Evolutionary conservation across 495 filamentous ascomycete genomes (phyloP), one percentile per base, ranked within the genome.

Genomic region (Hypoxylon crocopeplum): DNA sequence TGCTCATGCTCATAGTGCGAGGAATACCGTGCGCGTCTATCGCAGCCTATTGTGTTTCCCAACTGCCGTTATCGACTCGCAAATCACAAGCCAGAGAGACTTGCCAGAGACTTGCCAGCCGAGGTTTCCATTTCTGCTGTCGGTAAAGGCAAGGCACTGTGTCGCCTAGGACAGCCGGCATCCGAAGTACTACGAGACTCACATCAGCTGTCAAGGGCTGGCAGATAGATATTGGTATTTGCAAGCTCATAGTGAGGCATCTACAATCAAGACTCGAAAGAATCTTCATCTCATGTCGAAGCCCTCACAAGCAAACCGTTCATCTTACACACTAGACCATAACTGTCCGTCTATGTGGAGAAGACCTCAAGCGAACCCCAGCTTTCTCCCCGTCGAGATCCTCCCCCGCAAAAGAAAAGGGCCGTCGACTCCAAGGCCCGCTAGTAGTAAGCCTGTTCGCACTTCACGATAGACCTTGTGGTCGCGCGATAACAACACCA

Each of bases 291-390:
- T n/a, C 38, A 44, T 16, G 40, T 16, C n/a, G n/a, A n/a, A n/a
- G n/a, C n/a, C n/a, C n/a, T 21, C 16, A 12, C 17, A 44, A 13
- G 2, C 1, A 27, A 3, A 44, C 25, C 25, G 16, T 17, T 20
- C 15, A 29, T 4, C 17, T 16, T 10, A 24, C 40, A 6, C 40
- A 29, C 42, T 41, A 56, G 24, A 34, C 20, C 38, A 20, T 44
- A 20, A 12, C 7, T n/a, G 27, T 30, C 16, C 8, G 30, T 32
- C 21, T 40, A 5, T 53, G 59, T 49, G 59, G 41, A 54, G 59
- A 63, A 52, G 16, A 48, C 24, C 8, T 52, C 48, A 54, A 58
- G 53, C 53, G 42, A 54, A 63, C 53, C 59, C 59, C 59, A 63
- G 53, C 59, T 63, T 58, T 63, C 34, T 36, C 21, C 13, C 47